A percentile compares a stretch with the other conserved stretches of the same genome.
Conservation (phyloP, 179 eudicot species). For the Spinacia oleracea region DNA sequence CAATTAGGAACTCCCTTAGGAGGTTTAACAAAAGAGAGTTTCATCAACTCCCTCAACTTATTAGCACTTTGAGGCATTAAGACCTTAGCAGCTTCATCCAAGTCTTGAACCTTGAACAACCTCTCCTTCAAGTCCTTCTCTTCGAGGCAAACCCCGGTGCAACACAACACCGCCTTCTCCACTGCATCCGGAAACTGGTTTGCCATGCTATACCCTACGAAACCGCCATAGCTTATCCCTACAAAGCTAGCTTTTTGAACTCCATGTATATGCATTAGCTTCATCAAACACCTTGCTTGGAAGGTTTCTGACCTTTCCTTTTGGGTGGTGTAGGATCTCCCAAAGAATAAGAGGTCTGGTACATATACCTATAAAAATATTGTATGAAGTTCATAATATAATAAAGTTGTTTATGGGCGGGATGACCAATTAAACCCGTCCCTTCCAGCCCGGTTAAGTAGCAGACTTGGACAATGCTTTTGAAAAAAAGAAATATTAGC, state of each 20-base stretch:
- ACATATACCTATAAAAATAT: constrained; percentile 43
- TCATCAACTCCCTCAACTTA: constrained; percentile 69
- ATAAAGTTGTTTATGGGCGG: too few relatives aligned
- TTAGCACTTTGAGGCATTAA: constrained; percentile 80
- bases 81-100: constrained; percentile 69
- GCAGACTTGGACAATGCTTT: too few relatives aligned
- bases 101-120: constrained; percentile 59
- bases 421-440: too few relatives aligned
- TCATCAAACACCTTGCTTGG: constrained; percentile 78
- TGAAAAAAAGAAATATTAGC: too few relatives aligned
- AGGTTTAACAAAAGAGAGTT: constrained; percentile 60
- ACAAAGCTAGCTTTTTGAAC: constrained; percentile 57
- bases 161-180: constrained; percentile 74
- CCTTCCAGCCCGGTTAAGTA: too few relatives aligned
- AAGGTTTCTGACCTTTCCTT: constrained; percentile 67
- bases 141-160: constrained; percentile 85
- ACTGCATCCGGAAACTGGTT: constrained; percentile 65
- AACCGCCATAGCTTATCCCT: constrained; percentile 94
- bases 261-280: constrained; percentile 58
- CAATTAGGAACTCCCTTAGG: constrained; percentile 50
- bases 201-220: constrained; percentile 84
- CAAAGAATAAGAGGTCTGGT: constrained; percentile 91
- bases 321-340: constrained; percentile 57
- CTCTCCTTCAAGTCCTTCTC: constrained; percentile 73
- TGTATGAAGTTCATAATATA: too few relatives aligned